These are phyloP conservation scores for Hordeum pubiflorum DNA, from an alignment of 202 grass and related monocot genomes.

Conservation along the genomic window DNA sequence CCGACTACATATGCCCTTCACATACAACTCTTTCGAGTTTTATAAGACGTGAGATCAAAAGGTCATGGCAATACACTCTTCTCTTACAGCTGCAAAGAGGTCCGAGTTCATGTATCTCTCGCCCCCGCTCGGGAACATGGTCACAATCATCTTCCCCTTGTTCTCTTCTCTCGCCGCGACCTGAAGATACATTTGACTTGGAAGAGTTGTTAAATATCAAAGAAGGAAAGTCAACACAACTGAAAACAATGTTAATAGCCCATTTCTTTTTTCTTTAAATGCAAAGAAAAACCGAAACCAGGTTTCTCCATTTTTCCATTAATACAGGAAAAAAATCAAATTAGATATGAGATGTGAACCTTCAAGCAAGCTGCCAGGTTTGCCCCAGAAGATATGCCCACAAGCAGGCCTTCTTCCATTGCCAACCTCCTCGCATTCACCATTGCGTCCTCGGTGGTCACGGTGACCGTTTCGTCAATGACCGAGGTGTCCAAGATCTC, in stretches of 20 bases:
- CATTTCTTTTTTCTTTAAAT: not conserved
- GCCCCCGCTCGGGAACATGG: slow-evolving; percentile 64
- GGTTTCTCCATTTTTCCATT: not conserved
- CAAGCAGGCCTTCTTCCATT: slow-evolving; percentile 71
- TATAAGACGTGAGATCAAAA: slow-evolving; percentile 24
- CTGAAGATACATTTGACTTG: not conserved
- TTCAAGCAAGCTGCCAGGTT: slow-evolving; percentile 55
- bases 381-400: slow-evolving; percentile 68
- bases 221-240: not conserved
- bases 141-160: slow-evolving; percentile 81
- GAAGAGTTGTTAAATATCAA: slow-evolving; percentile 13
- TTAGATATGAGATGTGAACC: slow-evolving; percentile 28
- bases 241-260: not conserved
- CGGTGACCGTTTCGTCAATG: slow-evolving; percentile 54
- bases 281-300: not conserved
- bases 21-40: not conserved
- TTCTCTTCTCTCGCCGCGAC: slow-evolving; percentile 42
- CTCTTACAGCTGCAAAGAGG: slow-evolving; percentile 64
- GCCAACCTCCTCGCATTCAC: slow-evolving; percentile 67
- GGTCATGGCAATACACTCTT: slow-evolving; percentile 82
- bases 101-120: slow-evolving; percentile 72
- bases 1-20: not conserved
- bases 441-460: slow-evolving; percentile 62
- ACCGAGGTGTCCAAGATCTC: slow-evolving; percentile 48
- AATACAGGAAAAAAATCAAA: not conserved